These are phyloP conservation scores for Diplodia corticola DNA, from an alignment of 2,329 filamentous ascomycete species.

Conservation along the genomic window DNA sequence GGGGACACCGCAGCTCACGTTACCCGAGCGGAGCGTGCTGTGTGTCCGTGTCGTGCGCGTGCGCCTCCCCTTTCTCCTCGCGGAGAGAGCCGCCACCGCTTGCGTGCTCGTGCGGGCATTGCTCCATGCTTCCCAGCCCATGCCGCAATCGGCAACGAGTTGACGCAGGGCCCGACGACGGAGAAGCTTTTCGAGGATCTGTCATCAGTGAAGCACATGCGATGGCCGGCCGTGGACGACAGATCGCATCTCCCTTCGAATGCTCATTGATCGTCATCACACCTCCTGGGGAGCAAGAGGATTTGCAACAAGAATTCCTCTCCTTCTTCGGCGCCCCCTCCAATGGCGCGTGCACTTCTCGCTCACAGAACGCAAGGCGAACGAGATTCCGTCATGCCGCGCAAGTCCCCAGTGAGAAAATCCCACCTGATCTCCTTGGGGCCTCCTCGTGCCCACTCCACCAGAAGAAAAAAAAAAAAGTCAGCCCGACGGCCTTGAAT, in stretches of 20 bases:
- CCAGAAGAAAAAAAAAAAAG: neutral
- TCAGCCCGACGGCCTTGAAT: conserved; percentile 1
- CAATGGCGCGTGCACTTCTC: neutral
- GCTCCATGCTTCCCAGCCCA: neutral
- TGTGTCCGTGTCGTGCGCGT: neutral
- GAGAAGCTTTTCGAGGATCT: conserved; percentile 14
- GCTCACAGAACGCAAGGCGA: neutral
- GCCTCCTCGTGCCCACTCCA: neutral
- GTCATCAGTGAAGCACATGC: neutral
- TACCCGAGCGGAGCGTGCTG: neutral
- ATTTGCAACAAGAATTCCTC: neutral
- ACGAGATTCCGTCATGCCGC: conserved; percentile 2
- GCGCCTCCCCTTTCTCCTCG: neutral
- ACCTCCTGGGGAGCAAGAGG: neutral
- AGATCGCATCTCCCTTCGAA: neutral
- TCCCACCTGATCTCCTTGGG: neutral
- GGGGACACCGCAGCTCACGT: neutral
- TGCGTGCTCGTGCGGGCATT: neutral
- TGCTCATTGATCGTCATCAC: conserved; percentile 5
- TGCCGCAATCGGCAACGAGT: conserved; percentile 3
- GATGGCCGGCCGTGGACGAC: neutral
- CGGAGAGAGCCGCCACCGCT: conserved; percentile 1
- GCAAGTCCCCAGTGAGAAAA: neutral
- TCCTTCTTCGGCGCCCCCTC: neutral
- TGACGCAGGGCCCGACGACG: neutral